Conservation (phyloP, 2,329 filamentous ascomycete species). For the Geosmithia flava region DNA sequence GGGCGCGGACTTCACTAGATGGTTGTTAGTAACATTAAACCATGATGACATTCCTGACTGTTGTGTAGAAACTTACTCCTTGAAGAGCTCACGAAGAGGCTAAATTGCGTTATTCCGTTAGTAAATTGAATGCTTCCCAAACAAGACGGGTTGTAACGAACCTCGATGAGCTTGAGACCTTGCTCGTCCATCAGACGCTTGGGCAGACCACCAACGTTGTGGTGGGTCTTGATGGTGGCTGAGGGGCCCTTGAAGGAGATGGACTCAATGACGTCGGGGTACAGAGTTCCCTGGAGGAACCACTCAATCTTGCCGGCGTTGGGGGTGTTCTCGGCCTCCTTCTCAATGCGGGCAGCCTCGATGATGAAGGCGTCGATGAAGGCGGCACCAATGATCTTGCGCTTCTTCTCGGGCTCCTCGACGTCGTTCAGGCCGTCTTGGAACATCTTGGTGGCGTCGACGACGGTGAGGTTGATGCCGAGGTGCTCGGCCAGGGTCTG, state of each 20-base stretch:
- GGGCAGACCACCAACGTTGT: slow-evolving; percentile 58
- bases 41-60: slow-evolving; percentile 41
- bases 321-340: slow-evolving; percentile 51
- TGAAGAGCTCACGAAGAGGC: slow-evolving; percentile 1
- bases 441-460: slow-evolving; percentile 70
- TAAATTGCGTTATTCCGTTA: slow-evolving; percentile 1
- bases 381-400: slow-evolving; percentile 77
- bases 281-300: slow-evolving; percentile 74
- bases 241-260: slow-evolving; percentile 34
- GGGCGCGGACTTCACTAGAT: slow-evolving; percentile 4
- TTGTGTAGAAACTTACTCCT: not conserved
- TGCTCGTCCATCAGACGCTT: slow-evolving; percentile 29
- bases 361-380: slow-evolving; percentile 61
- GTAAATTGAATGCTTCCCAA: not conserved
- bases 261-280: slow-evolving; percentile 38
- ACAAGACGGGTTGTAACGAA: not conserved
- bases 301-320: slow-evolving; percentile 68
- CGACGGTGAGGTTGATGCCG: slow-evolving; percentile 80
- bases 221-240: slow-evolving; percentile 37
- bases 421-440: slow-evolving; percentile 65
- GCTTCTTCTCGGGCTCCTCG: slow-evolving; percentile 70
- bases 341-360: slow-evolving; percentile 59
- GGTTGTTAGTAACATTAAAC: not conserved
- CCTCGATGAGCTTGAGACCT: not conserved
- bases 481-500: slow-evolving; percentile 66